Base-by-base conservation (phyloP, 129 eudicot species). In the Lactuca sativa region DNA sequence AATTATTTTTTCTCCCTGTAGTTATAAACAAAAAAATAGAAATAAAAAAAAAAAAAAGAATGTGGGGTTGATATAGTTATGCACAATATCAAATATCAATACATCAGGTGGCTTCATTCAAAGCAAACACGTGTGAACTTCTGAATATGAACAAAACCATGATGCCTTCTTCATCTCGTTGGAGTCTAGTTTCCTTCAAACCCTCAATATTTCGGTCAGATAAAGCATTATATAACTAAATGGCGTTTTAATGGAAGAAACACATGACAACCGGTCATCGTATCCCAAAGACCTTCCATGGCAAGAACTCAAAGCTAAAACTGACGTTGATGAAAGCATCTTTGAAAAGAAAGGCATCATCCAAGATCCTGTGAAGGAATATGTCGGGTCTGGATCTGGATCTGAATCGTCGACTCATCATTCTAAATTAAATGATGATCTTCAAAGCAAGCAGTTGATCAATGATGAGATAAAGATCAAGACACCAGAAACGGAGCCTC, bases 211-310 rank as follows among this genome's bases (percentile, higher is more conserved):
- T 11, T 44, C 14, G 11, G 51, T 7, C 8, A 38, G 0, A 7
- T 17, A 62, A 51, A 6, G 9, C 33, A 64, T n/a, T 40, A 9
- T n/a, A 1, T 0, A 0, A n/a, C n/a, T n/a, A 56, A 7, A 31
- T n/a, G 15, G 11, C 21, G 51, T 44, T 44, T 44, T 11, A n/a
- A 68, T 67, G 70, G 80, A 76, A 59, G 74, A 67, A 5, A 37
- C 48, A 67, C 32, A 51, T 10, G 13, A 15, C 21, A 7, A 31
- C 13, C 12, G 3, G 9, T 30, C 57, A 15, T 37, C 70, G 9
- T 78, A 56, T 49, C 82, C 82, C 17, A 78, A 70, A 71, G 77
- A 71, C 62, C 82, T 70, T 30, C 82, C 82, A 71, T 78, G 68
- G 78, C 78, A 78, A 17, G 74, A 78, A 61, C 78, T 78, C 60